phyloP scores from a whole-genome alignment of 179 eudicot genomes.

The Vitellaria paradoxa region DNA sequence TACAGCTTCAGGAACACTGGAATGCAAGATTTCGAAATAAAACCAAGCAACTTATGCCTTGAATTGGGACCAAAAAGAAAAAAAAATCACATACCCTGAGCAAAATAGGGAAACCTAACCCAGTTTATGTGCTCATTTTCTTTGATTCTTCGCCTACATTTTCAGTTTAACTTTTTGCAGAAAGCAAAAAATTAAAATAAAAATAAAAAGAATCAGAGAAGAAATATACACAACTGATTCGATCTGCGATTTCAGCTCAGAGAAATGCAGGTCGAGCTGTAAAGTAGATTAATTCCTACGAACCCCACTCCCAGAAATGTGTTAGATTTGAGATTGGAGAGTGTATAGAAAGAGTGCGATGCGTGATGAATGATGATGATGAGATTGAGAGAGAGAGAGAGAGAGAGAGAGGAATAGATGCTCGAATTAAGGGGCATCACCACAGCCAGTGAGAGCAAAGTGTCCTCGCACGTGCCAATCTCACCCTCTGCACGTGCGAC shows the following conservation, averaged over 20 bases:
- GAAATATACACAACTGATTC: background rate
- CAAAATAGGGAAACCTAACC: background rate
- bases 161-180: background rate
- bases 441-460: background rate
- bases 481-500: background rate
- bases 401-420: background rate
- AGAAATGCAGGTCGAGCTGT: background rate
- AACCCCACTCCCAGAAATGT: background rate
- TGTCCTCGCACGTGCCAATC: background rate
- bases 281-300: background rate
- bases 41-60: background rate
- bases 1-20: background rate
- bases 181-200: background rate
- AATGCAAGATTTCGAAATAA: background rate
- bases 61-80: background rate
- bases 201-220: background rate
- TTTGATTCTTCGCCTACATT: background rate
- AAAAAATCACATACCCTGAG: background rate
- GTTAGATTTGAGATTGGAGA: too few species aligned
- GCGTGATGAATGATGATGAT: background rate
- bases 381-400: background rate
- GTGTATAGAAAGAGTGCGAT: too few species aligned
- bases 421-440: background rate
- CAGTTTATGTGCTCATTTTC: background rate
- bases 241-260: background rate